Evolutionary conservation across 768 basidiomycete genomes (phyloP), one percentile per base, ranked within the genome.

Genomic region (Hebeloma cylindrosporum): DNA sequence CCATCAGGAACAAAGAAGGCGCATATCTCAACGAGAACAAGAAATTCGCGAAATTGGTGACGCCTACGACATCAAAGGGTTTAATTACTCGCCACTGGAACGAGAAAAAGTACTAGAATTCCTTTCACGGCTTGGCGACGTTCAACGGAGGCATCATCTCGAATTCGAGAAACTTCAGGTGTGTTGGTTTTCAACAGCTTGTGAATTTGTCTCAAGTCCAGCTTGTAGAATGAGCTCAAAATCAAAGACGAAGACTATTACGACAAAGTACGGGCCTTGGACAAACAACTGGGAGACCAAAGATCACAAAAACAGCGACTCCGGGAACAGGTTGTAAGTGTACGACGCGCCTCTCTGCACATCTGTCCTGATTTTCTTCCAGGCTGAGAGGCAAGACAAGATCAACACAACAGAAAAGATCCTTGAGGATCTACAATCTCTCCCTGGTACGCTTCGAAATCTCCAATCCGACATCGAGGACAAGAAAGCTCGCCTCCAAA

Each of bases 31-130:
- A 4, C 82, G 94, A 22, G 93, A 94, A 60, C 71, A 74, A 10
- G 68, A 84, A 17, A 83, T 97, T 43, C 80, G 78, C 9, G 79
- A 83, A 36, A 78, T 91, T 11, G 76, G 82, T 38, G 69, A 79
- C 26, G 80, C 80, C 51, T 71, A 87, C 53, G 73, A 76, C 7
- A 83, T 97, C 53, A 80, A 81, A 38, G 91, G 89, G 0, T 93
- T 80, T 59, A 80, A 79, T 40, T 73, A 80, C 37, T 74, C 81
- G 0, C 83, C 84, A 1, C 71, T 93, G 26, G 84, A 85, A 38
- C 75, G 81, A 29, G 78, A 80, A 29, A 79, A 91, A 60, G 74
- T 93, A 14, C 61, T 75, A 21, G 85, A 91, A 33, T 94, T 96
- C 60, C 71, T 82, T 18, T 67, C 80, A 7, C 78, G 76, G 38